Conservation (phyloP, 129 eudicot genomes). For the Pittosporum tobira region DNA sequence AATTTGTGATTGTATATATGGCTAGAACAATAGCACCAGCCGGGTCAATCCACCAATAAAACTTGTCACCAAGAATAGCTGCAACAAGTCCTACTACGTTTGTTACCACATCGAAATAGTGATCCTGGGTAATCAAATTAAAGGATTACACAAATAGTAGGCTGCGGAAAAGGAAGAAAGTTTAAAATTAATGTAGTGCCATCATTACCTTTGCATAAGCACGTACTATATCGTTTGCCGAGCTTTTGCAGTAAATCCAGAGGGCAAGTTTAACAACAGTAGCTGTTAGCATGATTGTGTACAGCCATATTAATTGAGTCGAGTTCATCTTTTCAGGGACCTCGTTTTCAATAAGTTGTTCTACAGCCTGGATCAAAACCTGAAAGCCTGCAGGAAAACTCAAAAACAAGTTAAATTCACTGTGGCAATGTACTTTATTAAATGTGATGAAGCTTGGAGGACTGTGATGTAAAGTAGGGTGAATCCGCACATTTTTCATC, state of each 20-base stretch:
- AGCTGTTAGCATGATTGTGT: slow-evolving; percentile 68
- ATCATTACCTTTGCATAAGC: slow-evolving; percentile 77
- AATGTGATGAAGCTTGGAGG: too few relatives aligned
- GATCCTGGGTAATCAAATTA: slow-evolving; percentile 45
- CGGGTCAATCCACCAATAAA: slow-evolving; percentile 94
- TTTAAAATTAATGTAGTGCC: background rate
- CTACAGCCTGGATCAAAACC: slow-evolving; percentile 74
- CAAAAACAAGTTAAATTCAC: background rate
- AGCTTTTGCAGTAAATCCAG: slow-evolving; percentile 82
- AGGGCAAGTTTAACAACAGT: slow-evolving; percentile 61
- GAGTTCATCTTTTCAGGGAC: slow-evolving; percentile 49
- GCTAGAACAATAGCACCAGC: slow-evolving; percentile 82
- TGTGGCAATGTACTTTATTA: too few relatives aligned
- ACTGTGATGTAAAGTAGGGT: too few relatives aligned
- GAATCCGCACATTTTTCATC: too few relatives aligned
- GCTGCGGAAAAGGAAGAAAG: background rate
- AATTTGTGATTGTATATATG: slow-evolving; percentile 63
- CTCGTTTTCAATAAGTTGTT: slow-evolving; percentile 47
- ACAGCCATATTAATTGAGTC: slow-evolving; percentile 65
- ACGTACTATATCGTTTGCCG: slow-evolving; percentile 76
- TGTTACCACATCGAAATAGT: slow-evolving; percentile 88
- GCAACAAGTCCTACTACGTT: slow-evolving; percentile 81
- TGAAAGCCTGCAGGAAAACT: slow-evolving; percentile 55
- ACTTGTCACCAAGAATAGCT: slow-evolving; percentile 78
- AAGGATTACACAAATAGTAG: background rate